These are phyloP conservation scores for Stropharia rugosoannulata DNA, from an alignment of 768 basidiomycete species.

Conservation along the genomic window DNA sequence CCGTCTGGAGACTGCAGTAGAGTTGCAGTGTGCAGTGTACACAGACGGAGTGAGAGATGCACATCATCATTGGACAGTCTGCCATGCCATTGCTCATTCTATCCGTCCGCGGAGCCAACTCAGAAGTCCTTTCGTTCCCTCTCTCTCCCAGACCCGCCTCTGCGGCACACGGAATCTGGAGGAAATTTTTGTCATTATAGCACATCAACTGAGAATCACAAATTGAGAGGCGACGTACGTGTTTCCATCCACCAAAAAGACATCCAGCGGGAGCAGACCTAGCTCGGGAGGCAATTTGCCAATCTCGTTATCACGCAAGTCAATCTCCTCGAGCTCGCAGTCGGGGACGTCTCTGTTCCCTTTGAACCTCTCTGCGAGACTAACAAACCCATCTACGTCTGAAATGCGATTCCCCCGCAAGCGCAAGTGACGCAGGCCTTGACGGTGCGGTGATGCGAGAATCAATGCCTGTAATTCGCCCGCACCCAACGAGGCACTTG, in stretches of 20 bases:
- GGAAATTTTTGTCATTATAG: conserved; percentile 1
- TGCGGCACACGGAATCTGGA: conserved; percentile 78
- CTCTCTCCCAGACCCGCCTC: conserved; percentile 81
- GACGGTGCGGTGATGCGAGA: conserved; percentile 42
- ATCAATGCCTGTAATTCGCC: conserved; percentile 51
- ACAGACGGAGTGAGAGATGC: too few relatives aligned
- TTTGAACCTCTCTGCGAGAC: conserved; percentile 62
- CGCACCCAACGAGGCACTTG: conserved; percentile 47
- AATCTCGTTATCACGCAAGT: conserved; percentile 81
- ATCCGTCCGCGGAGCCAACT: conserved; percentile 78
- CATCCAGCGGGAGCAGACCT: conserved; percentile 75
- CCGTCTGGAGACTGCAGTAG: too few relatives aligned
- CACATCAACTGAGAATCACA: not conserved
- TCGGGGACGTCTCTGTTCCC: conserved; percentile 58
- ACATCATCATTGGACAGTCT: too few relatives aligned
- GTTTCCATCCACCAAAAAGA: conserved; percentile 85
- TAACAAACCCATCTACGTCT: conserved; percentile 61
- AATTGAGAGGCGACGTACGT: conserved; percentile 47
- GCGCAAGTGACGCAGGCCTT: conserved; percentile 63
- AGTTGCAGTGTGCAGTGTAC: too few relatives aligned
- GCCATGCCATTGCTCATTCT: conserved; percentile 37
- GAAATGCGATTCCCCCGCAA: conserved; percentile 69
- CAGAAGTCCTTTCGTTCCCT: conserved; percentile 79
- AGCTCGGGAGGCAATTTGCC: conserved; percentile 65
- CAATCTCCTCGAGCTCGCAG: conserved; percentile 83